Percentiles rank a stretch among this genome's conserved stretches.
These are phyloP conservation scores for Herpetomonas tarakana DNA, from an alignment of 208 protist species.

Conservation along the genomic window DNA sequence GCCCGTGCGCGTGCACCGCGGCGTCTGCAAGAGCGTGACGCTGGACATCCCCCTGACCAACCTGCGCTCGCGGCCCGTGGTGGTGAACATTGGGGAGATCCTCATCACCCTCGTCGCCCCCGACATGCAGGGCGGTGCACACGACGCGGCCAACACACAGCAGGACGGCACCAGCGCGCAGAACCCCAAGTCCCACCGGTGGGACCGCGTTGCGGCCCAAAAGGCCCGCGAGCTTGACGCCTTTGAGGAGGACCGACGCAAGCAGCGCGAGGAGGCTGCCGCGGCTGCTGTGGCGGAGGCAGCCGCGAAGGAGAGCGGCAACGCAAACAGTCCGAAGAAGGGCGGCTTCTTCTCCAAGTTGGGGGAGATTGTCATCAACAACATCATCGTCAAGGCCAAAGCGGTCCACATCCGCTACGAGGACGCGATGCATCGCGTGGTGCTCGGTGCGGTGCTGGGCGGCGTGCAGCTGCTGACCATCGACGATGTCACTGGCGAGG, in stretches of 20 bases:
- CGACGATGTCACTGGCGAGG: conserved; percentile 58
- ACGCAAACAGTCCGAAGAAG: background rate
- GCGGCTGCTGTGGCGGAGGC: conserved; percentile 9
- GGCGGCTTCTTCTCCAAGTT: conserved; percentile 69
- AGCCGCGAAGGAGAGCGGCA: conserved; percentile 1
- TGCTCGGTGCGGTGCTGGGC: conserved; percentile 70
- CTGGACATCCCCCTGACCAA: conserved; percentile 72
- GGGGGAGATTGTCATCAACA: conserved; percentile 84
- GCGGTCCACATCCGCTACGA: conserved; percentile 88
- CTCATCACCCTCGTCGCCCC: conserved; percentile 49
- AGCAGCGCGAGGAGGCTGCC: conserved; percentile 28
- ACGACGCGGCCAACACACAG: background rate
- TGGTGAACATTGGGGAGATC: conserved; percentile 75
- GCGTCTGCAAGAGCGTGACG: conserved; percentile 76
- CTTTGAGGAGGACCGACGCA: conserved; percentile 70
- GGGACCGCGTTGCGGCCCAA: conserved; percentile 33
- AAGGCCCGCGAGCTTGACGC: conserved; percentile 62
- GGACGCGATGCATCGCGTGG: conserved; percentile 45
- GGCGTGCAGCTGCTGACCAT: conserved; percentile 76
- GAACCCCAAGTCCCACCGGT: conserved; percentile 45
- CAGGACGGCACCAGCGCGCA: background rate
- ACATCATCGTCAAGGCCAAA: conserved; percentile 80
- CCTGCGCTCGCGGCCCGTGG: conserved; percentile 80
- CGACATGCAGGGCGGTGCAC: background rate
- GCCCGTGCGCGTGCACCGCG: conserved; percentile 49